Conservation (phyloP, 768 basidiomycete genomes). For the Trametopsis cervina region DNA sequence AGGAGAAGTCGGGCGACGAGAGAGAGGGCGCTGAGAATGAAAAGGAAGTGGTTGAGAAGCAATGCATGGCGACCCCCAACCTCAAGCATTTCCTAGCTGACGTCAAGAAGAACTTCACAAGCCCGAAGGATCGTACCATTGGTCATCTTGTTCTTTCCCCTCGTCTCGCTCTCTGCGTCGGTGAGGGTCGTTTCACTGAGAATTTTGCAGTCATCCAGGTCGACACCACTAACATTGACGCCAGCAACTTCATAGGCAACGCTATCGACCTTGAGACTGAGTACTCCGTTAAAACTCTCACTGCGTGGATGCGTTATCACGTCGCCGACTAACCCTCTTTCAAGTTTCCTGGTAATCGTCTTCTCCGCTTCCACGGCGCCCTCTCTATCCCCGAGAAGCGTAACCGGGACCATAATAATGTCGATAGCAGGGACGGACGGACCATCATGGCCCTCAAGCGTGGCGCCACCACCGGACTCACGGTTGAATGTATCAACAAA, state of each 20-base stretch:
- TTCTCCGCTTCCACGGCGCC: conserved; percentile 13
- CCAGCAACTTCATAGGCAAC: conserved; percentile 16
- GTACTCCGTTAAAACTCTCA: conserved; percentile 10
- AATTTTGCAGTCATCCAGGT: conserved; percentile 25
- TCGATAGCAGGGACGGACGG: neutral
- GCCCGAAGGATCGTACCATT: conserved; percentile 15
- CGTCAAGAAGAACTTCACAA: conserved; percentile 15
- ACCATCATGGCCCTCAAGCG: neutral
- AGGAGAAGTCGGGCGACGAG: too few relatives aligned
- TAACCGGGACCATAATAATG: conserved; percentile 1
- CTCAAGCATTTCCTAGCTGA: conserved; percentile 15
- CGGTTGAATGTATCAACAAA: neutral
- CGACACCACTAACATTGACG: conserved; percentile 17
- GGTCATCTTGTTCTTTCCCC: conserved; percentile 23
- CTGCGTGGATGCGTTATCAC: conserved; percentile 14
- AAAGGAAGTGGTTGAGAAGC: conserved; percentile 3
- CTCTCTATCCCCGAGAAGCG: conserved; percentile 16
- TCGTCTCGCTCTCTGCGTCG: conserved; percentile 11
- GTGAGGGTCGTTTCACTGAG: conserved; percentile 11
- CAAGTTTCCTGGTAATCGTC: conserved; percentile 18
- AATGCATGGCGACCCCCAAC: conserved; percentile 11
- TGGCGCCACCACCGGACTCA: neutral
- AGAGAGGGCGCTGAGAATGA: conserved; percentile 6
- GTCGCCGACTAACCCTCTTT: conserved; percentile 11
- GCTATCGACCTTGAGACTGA: conserved; percentile 16